Conservation (phyloP, 768 basidiomycete species). For the Lentinula lateritia region DNA sequence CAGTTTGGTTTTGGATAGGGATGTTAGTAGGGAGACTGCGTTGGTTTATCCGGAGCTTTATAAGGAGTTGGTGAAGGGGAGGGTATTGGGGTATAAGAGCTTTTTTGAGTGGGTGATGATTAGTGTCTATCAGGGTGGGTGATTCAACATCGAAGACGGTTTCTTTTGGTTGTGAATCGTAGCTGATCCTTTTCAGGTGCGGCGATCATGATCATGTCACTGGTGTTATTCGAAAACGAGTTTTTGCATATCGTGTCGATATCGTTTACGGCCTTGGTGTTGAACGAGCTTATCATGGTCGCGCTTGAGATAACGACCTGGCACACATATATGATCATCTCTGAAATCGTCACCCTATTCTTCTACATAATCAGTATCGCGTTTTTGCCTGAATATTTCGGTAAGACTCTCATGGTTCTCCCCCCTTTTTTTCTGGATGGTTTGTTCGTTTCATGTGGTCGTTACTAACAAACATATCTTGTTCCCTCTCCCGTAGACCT, state of each 20-base stretch:
- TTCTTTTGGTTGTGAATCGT: too few species aligned
- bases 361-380: slow-evolving; percentile 89
- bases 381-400: slow-evolving; percentile 96
- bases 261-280: slow-evolving; percentile 91
- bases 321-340: slow-evolving; percentile 94
- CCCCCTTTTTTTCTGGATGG: too few species aligned
- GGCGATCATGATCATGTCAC: slow-evolving; percentile 97
- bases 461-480: slow-evolving; percentile 6
- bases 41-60: slow-evolving; percentile 96
- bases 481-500: slow-evolving; percentile 53
- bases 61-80: slow-evolving; percentile 97
- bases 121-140: slow-evolving; percentile 89
- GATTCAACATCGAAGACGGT: neutral
- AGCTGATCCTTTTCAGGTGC: slow-evolving; percentile 49
- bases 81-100: slow-evolving; percentile 92
- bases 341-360: slow-evolving; percentile 82
- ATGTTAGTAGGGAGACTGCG: slow-evolving; percentile 94
- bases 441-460: too few species aligned
- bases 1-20: slow-evolving; percentile 91
- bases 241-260: slow-evolving; percentile 98
- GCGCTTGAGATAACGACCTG: slow-evolving; percentile 97
- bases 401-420: slow-evolving; percentile 39
- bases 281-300: slow-evolving; percentile 99
- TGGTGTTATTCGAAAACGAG: slow-evolving; percentile 94
- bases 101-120: slow-evolving; percentile 99